Percentiles rank a stretch among this genome's conserved stretches.
Evolutionary conservation across 371 early-diverging fungal species (phyloP).

Genomic region (Smittium culicis): DNA sequence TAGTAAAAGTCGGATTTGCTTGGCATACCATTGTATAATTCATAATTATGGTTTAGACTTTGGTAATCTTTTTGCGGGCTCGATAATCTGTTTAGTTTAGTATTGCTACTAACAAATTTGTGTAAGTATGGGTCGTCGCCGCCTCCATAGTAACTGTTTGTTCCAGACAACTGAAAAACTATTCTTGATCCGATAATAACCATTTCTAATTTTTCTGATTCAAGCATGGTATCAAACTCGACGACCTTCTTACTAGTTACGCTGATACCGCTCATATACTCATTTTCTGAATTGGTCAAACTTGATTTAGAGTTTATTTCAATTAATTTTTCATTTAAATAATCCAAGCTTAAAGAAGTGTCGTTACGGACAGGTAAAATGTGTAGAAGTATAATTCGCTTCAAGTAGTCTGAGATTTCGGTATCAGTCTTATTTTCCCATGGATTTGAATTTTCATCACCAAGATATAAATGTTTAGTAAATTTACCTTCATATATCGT

Average conservation of each 20-base stretch:
- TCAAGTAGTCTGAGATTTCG: slow-evolving; percentile 22
- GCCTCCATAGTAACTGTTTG: not conserved
- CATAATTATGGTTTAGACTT: no score
- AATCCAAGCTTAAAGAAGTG: no score
- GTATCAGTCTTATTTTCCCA: slow-evolving; percentile 30
- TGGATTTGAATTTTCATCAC: slow-evolving; percentile 22
- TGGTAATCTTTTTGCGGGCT: no score
- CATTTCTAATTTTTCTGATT: not conserved
- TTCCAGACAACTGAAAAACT: not conserved
- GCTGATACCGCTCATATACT: not conserved
- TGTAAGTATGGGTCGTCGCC: not conserved
- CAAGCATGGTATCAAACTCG: not conserved
- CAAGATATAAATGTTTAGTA: no score
- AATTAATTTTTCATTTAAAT: no score
- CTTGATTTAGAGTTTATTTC: no score
- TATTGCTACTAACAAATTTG: no score
- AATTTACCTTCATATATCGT: no score
- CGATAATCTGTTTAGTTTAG: no score
- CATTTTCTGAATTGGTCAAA: not conserved
- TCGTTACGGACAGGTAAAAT: slow-evolving; percentile 16
- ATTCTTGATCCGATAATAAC: not conserved
- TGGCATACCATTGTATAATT: no score
- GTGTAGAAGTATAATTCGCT: slow-evolving; percentile 28
- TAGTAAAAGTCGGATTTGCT: not conserved
- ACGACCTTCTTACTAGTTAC: no score